phyloP scores from a whole-genome alignment of 1,284 basidiomycete species.

The Ceratobasidium sp. region DNA sequence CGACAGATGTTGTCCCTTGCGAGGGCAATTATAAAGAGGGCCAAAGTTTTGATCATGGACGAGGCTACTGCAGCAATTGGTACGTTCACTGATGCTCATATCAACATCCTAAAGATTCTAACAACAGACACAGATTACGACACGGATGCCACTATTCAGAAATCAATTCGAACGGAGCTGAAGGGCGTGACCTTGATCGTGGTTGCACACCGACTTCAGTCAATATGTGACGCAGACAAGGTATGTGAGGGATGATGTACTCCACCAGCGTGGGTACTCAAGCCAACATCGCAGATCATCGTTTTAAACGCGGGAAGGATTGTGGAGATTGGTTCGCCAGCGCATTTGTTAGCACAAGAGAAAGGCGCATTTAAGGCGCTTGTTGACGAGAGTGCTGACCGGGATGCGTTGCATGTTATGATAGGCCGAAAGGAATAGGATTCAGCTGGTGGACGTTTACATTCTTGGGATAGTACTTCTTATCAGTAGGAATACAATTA shows the following conservation, averaged over 20 bases:
- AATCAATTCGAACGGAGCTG: constrained; percentile 61
- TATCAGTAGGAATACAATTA: too few species aligned
- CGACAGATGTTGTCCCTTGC: constrained; percentile 42
- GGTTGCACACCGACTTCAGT: constrained; percentile 61
- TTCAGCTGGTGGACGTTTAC: too few species aligned
- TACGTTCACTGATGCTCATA: constrained; percentile 56
- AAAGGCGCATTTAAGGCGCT: constrained; percentile 57
- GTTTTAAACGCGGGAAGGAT: constrained; percentile 65
- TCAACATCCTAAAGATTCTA: constrained; percentile 53
- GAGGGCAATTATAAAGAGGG: constrained; percentile 58
- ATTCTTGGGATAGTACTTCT: too few species aligned
- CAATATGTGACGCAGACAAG: constrained; percentile 63
- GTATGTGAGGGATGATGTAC: background rate
- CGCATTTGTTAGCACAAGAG: constrained; percentile 57
- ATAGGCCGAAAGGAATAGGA: too few species aligned
- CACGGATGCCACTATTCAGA: constrained; percentile 63
- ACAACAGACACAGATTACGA: constrained; percentile 56
- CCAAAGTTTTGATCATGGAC: constrained; percentile 62
- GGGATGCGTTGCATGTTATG: background rate
- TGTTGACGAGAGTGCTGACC: constrained; percentile 52
- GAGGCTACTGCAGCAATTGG: constrained; percentile 59
- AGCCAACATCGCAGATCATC: constrained; percentile 56
- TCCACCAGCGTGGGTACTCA: constrained; percentile 15
- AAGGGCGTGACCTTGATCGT: constrained; percentile 60
- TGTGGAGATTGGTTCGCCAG: constrained; percentile 64